Evolutionary conservation across 805 yeast species (phyloP), one percentile per base, ranked within the genome.

Genomic region (Candida tammaniensis): DNA sequence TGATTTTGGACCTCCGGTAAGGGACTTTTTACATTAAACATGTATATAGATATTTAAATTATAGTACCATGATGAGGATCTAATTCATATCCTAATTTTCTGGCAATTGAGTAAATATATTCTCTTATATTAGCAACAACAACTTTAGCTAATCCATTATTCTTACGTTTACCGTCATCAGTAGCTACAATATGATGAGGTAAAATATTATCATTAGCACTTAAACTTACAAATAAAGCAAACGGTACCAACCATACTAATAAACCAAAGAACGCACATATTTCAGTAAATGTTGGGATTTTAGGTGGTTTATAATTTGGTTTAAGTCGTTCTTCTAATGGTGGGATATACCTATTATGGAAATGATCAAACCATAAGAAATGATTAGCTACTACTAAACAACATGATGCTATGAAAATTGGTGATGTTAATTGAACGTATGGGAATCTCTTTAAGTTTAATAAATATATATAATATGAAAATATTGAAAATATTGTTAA

Each of bases 191-290:
- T 38, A 38, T 65, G 67, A 40, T 61, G 69, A 7, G 98, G 98
- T 27, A 93, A 70, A 13, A 84, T 78, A 51, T 86, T 83, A 52
- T 93, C 98, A 43, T 86, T 85, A 1, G 97, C 97, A 54, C 94
- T 85, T 39, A 93, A 68, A 19, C 95, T 82, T 12, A 93, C 91
- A 58, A 93, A 91, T 38, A 93, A 68, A 4, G 96, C 81, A 57
- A 93, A 87, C 21, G 98, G 98, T 18, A 93, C 76, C 39, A 91
- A 72, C 98, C 98, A 93, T 13, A 93, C 80, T 49, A 93, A 81
- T 26, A 93, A 61, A 1, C 96, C 98, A 54, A 93, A 89, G 57
- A 93, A 93, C 3, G 96, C 83, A n/a, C 96, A 86, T 4, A 93
- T 86, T 54, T 93, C 96, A 1, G 88, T 70, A 52, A 91, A 91